These are phyloP conservation scores for Aspergillus alliaceus DNA, from an alignment of 2,329 filamentous ascomycete genomes.

Conservation along the genomic window DNA sequence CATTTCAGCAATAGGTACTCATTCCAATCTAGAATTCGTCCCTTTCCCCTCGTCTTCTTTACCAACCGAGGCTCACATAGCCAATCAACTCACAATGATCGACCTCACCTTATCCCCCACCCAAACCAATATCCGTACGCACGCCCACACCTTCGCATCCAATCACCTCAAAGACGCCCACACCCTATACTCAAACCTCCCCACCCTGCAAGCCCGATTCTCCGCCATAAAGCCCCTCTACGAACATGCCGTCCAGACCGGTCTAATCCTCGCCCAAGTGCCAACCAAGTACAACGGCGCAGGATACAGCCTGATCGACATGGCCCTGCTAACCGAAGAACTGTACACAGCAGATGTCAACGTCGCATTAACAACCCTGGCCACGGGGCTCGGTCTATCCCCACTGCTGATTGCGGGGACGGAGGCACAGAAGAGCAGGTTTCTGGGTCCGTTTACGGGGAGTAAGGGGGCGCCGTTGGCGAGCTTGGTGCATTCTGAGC, in stretches of 20 bases:
- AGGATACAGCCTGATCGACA: constrained; percentile 47
- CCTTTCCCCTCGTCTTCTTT: too few relatives aligned
- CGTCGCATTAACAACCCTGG: constrained; percentile 52
- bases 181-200: constrained; percentile 11
- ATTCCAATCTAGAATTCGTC: background rate
- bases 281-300: constrained; percentile 48
- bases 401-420: constrained; percentile 50
- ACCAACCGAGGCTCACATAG: background rate
- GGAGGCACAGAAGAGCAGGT: constrained; percentile 29
- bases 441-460: constrained; percentile 51
- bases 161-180: background rate
- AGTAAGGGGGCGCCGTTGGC: constrained; percentile 50
- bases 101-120: constrained; percentile 3
- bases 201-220: constrained; percentile 43
- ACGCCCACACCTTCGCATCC: constrained; percentile 4
- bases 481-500: constrained; percentile 54
- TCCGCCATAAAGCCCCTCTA: constrained; percentile 51
- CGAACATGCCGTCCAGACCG: constrained; percentile 42
- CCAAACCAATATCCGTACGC: background rate
- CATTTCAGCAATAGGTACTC: too few relatives aligned
- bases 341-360: constrained; percentile 54
- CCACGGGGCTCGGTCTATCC: constrained; percentile 53
- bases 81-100: background rate
- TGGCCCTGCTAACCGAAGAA: constrained; percentile 54
- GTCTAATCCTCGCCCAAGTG: constrained; percentile 51